Evolutionary conservation across 75 land plant genomes (phyloP).

Genomic region (Selaginella moellendorffii): DNA sequence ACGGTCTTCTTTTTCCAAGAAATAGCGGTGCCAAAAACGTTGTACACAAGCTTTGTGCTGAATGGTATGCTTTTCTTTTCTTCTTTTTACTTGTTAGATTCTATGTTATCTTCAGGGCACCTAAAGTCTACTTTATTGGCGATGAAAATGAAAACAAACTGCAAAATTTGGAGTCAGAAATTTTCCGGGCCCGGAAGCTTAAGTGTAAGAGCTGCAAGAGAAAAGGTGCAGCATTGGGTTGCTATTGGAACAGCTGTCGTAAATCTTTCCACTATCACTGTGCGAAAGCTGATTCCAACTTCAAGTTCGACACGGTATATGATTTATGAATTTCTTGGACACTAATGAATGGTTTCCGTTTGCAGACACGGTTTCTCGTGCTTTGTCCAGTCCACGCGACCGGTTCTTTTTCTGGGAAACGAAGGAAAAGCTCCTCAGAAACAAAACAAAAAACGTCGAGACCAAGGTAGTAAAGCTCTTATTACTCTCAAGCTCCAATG

Average conservation of each 20-base stretch:
- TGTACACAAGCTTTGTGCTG: conserved; percentile 58
- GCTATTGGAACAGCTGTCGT: conserved; percentile 44
- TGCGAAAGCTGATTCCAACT: conserved; percentile 34
- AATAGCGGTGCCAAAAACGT: conserved; percentile 20
- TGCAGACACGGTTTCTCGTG: not conserved
- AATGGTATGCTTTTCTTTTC: conserved; percentile 39
- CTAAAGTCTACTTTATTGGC: conserved; percentile 49
- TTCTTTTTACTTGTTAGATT: not conserved
- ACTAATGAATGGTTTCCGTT: not conserved
- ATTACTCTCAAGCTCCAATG: too few relatives aligned
- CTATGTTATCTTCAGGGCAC: conserved; percentile 68
- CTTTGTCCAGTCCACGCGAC: not conserved
- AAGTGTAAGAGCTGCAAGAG: conserved; percentile 54
- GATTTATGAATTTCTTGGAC: too few relatives aligned
- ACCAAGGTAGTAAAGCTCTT: too few relatives aligned
- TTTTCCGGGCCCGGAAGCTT: conserved; percentile 51
- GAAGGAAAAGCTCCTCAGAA: not conserved
- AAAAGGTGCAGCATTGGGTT: conserved; percentile 89
- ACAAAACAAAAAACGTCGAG: not conserved
- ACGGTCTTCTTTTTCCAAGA: not conserved
- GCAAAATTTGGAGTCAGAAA: conserved; percentile 49
- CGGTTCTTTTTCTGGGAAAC: not conserved
- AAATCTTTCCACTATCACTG: conserved; percentile 77
- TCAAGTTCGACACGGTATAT: conserved; percentile 64
- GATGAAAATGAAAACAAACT: conserved; percentile 27